Base-by-base conservation (phyloP, 495 filamentous ascomycete species). In the Talaromyces ruber region DNA sequence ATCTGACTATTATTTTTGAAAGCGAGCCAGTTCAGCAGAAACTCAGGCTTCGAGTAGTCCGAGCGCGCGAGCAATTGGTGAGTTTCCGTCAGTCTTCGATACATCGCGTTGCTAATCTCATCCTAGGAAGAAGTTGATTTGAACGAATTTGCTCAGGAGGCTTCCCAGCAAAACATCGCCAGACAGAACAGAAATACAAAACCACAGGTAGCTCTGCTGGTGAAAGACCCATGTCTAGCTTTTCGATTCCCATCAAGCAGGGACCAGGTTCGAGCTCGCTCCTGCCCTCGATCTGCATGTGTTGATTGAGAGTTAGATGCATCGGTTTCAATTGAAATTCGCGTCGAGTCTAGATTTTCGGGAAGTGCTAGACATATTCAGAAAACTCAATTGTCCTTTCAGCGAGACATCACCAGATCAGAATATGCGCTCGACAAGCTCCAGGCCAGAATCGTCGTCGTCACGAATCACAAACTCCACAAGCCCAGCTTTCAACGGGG, bases 251-350 rank as follows among this genome's bases (percentile, higher is more conserved):
- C 72, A 43, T 29, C 45, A 32, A 50, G 61, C 24, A 63, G 34
- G 25, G 61, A 58, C 9, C 61, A 63, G 32, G 60, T 62, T 25
- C 12, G 51, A 57, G 14, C 22, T 25, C 7, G 50, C 4, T 3
- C 9, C 30, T 34, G 7, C 30, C 16, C 21, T 14, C 30, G 0
- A 12, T 24, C 22, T 4, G 54, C 54, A 11, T 32, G 11, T 9
- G 26, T 14, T 57, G 50, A 62, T 14, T 47, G 34, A 61, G 18
- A 28, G 9, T 32, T 60, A 80, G 77, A 63, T 74, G 24, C 72
- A 72, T 56, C 74, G 77, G 4, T 77, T 80, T 18, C 77, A 80
- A 55, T 66, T 80, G 63, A 79, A 77, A 55, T 79, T 80, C 58
- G 65, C 60, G 1, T 67, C 66, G 4, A 70, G 75, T 18, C 58